These are phyloP conservation scores for Cytospora piceae DNA, from an alignment of 2,329 filamentous ascomycete genomes.

Conservation along the genomic window DNA sequence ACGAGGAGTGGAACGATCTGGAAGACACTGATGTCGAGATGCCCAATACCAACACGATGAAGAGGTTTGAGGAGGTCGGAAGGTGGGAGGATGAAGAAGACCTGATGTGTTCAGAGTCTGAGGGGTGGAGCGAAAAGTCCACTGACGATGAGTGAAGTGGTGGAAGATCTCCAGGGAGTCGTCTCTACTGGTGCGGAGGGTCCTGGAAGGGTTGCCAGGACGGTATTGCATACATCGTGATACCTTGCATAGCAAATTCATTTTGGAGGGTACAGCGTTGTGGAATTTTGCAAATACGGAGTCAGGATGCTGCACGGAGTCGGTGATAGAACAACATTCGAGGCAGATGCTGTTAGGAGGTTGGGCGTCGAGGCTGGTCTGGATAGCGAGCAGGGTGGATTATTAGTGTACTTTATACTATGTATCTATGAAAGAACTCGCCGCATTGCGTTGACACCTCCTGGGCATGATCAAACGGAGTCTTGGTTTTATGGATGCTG, in stretches of 20 bases:
- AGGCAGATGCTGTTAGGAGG: neutral
- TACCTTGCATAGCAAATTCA: constrained; percentile 25
- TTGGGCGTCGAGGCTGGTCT: constrained; percentile 3
- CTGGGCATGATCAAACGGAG: neutral
- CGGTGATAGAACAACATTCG: constrained; percentile 13
- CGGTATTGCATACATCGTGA: neutral
- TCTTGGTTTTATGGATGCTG: neutral
- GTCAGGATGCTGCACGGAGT: constrained; percentile 3
- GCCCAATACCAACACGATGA: neutral
- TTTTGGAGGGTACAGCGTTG: constrained; percentile 14
- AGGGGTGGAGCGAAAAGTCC: neutral
- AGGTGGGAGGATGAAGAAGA: constrained; percentile 3
- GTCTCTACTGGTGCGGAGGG: neutral
- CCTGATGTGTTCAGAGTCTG: constrained; percentile 2
- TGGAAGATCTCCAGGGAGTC: neutral
- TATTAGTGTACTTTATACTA: neutral
- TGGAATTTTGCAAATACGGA: constrained; percentile 10
- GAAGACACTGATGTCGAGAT: neutral
- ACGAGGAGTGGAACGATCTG: neutral
- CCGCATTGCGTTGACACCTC: neutral
- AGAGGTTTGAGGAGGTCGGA: constrained; percentile 1
- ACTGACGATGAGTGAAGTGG: neutral
- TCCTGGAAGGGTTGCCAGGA: neutral
- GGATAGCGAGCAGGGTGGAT: neutral
- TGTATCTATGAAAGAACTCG: neutral